A percentile compares a stretch with the other conserved stretches of the same genome.
Evolutionary conservation across 192 early-diverging fungal species (phyloP).

Genomic region (Backusella tuberculispora): DNA sequence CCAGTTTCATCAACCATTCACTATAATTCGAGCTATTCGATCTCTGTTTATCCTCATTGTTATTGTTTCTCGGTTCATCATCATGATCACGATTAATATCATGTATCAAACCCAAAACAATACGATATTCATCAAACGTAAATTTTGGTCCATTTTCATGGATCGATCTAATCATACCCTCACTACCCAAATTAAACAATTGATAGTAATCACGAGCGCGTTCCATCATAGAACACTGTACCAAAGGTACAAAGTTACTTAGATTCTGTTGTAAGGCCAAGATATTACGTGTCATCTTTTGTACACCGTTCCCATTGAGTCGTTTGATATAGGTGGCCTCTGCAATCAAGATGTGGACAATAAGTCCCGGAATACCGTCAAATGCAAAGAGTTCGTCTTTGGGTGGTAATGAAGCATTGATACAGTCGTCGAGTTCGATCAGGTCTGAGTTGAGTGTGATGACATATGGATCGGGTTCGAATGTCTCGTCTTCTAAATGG

Average conservation of each 20-base stretch:
- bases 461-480: constrained; percentile 90
- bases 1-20: constrained; percentile 47
- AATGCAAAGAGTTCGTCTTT: constrained; percentile 76
- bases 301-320: constrained; percentile 69
- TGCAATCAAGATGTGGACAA: constrained; percentile 67
- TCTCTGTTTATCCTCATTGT: constrained; percentile 10
- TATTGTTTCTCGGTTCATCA: constrained; percentile 12
- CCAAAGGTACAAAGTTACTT: constrained; percentile 70
- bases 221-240: constrained; percentile 70
- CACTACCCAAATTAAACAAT: constrained; percentile 62
- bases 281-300: constrained; percentile 83
- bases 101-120: constrained; percentile 74
- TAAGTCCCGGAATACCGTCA: constrained; percentile 78
- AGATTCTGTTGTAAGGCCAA: constrained; percentile 88
- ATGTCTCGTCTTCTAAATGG: constrained; percentile 70
- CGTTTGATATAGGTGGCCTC: constrained; percentile 73
- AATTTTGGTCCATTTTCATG: constrained; percentile 61
- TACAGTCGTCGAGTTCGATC: constrained; percentile 73
- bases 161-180: constrained; percentile 50
- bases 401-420: constrained; percentile 62
- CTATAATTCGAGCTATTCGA: constrained; percentile 33
- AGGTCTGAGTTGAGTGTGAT: constrained; percentile 81
- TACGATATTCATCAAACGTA: constrained; percentile 81
- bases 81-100: constrained; percentile 38
- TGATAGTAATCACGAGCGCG: constrained; percentile 75